phyloP scores from a whole-genome alignment of 768 basidiomycete species.

The Mycena vulgaris region DNA sequence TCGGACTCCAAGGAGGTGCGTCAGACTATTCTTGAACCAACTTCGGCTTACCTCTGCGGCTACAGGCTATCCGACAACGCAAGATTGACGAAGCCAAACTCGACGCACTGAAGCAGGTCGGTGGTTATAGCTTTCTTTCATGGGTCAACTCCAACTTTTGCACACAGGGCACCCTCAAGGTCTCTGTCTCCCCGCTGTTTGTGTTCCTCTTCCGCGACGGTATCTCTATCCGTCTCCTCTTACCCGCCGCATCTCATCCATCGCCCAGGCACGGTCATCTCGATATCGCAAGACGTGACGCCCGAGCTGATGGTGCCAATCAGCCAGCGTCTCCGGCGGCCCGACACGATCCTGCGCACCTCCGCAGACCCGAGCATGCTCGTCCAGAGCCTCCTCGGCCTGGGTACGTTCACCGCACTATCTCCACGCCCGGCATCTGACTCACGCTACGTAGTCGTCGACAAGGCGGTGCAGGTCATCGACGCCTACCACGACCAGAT shows the following conservation, averaged over 20 bases:
- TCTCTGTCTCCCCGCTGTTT: conserved; percentile 72
- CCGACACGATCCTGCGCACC: conserved; percentile 72
- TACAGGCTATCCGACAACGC: conserved; percentile 25
- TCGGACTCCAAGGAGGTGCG: neutral
- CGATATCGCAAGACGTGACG: conserved; percentile 60
- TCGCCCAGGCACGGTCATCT: conserved; percentile 60
- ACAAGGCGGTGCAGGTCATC: conserved; percentile 74
- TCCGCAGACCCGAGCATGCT: conserved; percentile 75
- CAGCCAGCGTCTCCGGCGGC: conserved; percentile 66
- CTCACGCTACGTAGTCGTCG: conserved; percentile 62
- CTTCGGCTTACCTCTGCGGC: neutral
- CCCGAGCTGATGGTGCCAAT: conserved; percentile 69
- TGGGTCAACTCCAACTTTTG: conserved; percentile 43
- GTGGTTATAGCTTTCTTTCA: neutral
- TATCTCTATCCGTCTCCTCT: conserved; percentile 20
- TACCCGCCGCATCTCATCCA: neutral
- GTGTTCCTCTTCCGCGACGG: conserved; percentile 77
- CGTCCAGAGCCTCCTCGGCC: conserved; percentile 74
- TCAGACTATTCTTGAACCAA: neutral
- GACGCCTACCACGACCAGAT: conserved; percentile 78
- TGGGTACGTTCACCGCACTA: conserved; percentile 43
- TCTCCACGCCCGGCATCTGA: neutral
- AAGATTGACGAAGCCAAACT: conserved; percentile 36
- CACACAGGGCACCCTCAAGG: conserved; percentile 56
- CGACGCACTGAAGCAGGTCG: conserved; percentile 34